Evolutionary conservation across 352 stramenopile species (phyloP), one percentile per base, ranked within the genome.

Genomic region (Phytophthora aleatoria): DNA sequence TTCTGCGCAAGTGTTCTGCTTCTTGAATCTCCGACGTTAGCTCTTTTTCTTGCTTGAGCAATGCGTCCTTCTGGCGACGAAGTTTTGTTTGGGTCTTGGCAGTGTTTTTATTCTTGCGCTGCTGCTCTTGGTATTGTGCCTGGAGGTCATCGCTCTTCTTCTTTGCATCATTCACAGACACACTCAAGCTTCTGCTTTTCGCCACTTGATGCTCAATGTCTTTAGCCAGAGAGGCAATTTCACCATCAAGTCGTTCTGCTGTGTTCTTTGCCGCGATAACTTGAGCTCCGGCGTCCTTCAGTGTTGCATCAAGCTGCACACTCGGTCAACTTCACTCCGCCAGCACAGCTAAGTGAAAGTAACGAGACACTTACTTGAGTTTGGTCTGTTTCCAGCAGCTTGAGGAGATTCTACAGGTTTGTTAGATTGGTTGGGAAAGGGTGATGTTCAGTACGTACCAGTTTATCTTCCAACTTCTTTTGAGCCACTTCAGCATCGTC

Each of bases 391-490:
- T 78, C 50, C 44, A 70, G 36, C 26, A 67, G 5, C 8, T 64
- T 53, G 15, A 75, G 61, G 3, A 64, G 20, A 42, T 63, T 55
- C 70, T 78, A 39, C 13, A 53, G n/a, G 30, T 27, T 16, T 13
- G 33, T 69, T 20, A 71, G 24, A 44, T 20, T 43, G 24, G 13
- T 54, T 55, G 9, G 12, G 5, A 50, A 57, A 20, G 6, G 31
- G 1, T 11, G 9, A 48, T 10, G 15, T 5, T 50, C 41, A 3
- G 10, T 15, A 47, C 50, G 48, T 56, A 75, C 70, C 62, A 73
- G 57, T 43, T 75, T 78, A 24, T 73, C 62, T 5, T 71, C 38
- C 49, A 78, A 47, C 36, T 64, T 69, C 24, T 57, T 64, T 26
- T 70, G 52, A 59, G 43, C 59, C 33, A 16, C 13, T 36, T 62